Conservation (phyloP, 192 early-diverging fungal species). For the Backusella australiensis region DNA sequence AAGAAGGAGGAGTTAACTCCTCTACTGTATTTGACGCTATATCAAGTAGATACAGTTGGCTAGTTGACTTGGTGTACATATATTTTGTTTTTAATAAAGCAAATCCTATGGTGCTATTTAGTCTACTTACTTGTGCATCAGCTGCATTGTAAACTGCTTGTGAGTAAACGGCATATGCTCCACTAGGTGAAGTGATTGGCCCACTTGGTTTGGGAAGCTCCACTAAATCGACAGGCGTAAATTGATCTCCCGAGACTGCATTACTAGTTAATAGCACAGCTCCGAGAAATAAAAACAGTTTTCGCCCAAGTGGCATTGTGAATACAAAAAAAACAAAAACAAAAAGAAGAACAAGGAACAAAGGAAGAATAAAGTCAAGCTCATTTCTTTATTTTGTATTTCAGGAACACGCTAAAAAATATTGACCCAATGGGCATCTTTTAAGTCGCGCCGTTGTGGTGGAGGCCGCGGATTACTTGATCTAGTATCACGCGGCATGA, state of each 20-base stretch:
- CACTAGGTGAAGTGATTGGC: slow-evolving; percentile 50
- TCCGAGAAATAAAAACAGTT: background rate
- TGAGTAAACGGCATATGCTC: slow-evolving; percentile 51
- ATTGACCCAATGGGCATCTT: too few species aligned
- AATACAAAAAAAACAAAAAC: background rate
- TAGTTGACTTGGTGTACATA: slow-evolving; percentile 42
- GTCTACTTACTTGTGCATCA: slow-evolving; percentile 23
- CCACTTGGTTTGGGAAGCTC: slow-evolving; percentile 53
- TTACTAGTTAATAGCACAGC: background rate
- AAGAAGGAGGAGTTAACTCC: slow-evolving; percentile 40
- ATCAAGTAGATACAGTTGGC: slow-evolving; percentile 50
- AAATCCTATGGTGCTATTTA: background rate
- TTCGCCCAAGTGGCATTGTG: background rate
- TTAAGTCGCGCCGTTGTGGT: too few species aligned
- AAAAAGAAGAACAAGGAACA: background rate
- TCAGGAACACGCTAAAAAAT: too few species aligned
- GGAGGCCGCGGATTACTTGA: too few species aligned
- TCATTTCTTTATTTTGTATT: background rate
- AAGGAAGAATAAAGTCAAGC: background rate
- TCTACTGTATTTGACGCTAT: slow-evolving; percentile 40
- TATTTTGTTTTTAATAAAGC: background rate
- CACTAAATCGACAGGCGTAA: slow-evolving; percentile 59
- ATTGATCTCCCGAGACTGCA: background rate
- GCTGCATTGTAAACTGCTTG: slow-evolving; percentile 57
- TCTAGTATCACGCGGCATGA: too few species aligned